These are phyloP conservation scores for Sutorius eximius DNA, from an alignment of 1,284 basidiomycete genomes.

Conservation along the genomic window DNA sequence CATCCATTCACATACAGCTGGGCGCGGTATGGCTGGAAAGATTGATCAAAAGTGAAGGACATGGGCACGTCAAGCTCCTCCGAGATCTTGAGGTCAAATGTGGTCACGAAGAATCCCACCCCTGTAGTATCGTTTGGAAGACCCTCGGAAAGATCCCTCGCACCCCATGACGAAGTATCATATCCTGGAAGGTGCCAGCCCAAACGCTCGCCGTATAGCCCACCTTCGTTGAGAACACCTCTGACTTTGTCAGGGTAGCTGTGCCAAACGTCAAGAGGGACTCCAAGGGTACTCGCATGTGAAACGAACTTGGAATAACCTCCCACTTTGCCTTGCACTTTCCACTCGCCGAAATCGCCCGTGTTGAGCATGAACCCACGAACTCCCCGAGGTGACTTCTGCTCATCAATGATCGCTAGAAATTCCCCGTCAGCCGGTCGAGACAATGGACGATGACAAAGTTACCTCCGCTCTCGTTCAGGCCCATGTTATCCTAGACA, in stretches of 20 bases:
- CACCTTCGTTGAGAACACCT: constrained; percentile 77
- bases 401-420: constrained; percentile 29
- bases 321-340: constrained; percentile 78
- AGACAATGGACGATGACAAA: neutral
- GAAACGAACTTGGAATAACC: constrained; percentile 66
- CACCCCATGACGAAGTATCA: constrained; percentile 59
- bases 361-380: constrained; percentile 67
- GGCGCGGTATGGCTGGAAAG: constrained; percentile 65
- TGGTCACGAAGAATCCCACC: constrained; percentile 78
- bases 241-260: constrained; percentile 68
- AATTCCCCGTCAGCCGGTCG: constrained; percentile 15
- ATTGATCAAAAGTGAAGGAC: constrained; percentile 67
- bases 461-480: constrained; percentile 60
- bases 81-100: constrained; percentile 61
- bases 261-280: constrained; percentile 2
- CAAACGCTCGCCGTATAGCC: constrained; percentile 71
- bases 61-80: constrained; percentile 60
- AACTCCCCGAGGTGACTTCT: constrained; percentile 75
- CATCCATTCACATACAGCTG: constrained; percentile 81
- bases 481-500: constrained; percentile 73
- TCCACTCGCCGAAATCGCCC: constrained; percentile 69
- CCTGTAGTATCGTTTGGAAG: constrained; percentile 58
- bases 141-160: constrained; percentile 53
- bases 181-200: constrained; percentile 84
- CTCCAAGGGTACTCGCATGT: neutral